Conservation (phyloP, 2,329 filamentous ascomycete genomes). For the Cryphonectria carpinicola region DNA sequence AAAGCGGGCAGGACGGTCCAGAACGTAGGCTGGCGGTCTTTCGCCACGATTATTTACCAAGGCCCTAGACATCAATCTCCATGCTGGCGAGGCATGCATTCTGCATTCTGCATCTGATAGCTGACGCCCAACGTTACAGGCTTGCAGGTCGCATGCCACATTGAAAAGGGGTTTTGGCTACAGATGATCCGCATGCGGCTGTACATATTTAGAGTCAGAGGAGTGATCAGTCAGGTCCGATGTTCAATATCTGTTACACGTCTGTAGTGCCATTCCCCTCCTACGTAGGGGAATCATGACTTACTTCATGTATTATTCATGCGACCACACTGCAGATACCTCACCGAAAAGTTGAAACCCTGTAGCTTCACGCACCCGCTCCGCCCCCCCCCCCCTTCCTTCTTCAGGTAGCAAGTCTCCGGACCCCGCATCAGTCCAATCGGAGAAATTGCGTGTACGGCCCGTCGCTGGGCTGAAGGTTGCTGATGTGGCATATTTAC, state of each 20-base stretch:
- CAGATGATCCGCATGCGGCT: neutral
- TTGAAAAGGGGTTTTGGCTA: neutral
- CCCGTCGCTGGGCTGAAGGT: constrained; percentile 2
- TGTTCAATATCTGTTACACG: neutral
- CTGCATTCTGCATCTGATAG: neutral
- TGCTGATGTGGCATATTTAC: neutral
- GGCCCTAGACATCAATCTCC: neutral
- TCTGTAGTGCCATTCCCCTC: neutral
- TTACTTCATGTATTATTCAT: neutral
- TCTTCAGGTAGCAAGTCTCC: neutral
- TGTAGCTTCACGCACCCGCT: neutral
- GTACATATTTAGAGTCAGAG: neutral
- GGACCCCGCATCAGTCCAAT: neutral
- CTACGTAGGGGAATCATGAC: neutral
- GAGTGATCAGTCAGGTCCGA: neutral
- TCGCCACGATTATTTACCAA: neutral
- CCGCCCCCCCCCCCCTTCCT: no score
- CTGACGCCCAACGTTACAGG: neutral
- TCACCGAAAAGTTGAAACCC: neutral
- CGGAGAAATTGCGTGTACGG: constrained; percentile 12
- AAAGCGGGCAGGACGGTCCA: neutral
- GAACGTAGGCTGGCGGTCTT: neutral
- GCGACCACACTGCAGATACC: neutral
- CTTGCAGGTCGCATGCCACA: neutral
- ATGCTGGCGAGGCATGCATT: neutral